Base-by-base conservation (phyloP, 2,329 filamentous ascomycete genomes). In the Pezicula rhizophila region DNA sequence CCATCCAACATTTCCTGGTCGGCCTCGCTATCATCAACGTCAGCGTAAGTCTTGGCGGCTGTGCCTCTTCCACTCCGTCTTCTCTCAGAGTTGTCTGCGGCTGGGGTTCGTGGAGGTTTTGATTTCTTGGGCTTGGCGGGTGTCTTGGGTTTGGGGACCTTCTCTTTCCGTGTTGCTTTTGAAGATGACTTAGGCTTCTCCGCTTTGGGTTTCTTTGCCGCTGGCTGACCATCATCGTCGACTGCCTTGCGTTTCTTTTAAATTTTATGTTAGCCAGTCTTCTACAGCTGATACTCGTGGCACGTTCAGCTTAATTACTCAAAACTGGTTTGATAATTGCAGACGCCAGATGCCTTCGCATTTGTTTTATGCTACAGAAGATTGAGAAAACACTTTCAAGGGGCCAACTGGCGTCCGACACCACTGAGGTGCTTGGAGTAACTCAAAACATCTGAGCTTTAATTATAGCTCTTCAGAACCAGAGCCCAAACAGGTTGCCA, bases 21-120 rank as follows among this genome's bases (percentile, higher is more conserved):
- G 42, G 67, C 70, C 37, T 68, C 72, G 35, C 63, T 70, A 42
- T 69, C 68, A 46, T 68, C 68, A 33, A 63, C 55, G 48, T 70
- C 67, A 12, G 55, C 59, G 50, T 69, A 69, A 10, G 49, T 60
- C 50, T 63, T 65, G n/a, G 40, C 31, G 64, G 56, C 73, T 57
- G 53, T 67, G 60, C 54, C 66, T 52, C 68, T 58, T 15, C 64
- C 65, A 49, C 66, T 69, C 40, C 60, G 58, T 46, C 68, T 60
- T 25, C 67, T 54, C 43, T 67, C 62, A 2, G 40, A 42, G 11
- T 42, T 25, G 6, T 25, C 10, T 51, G 54, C 8, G 50, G 40
- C 8, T 47, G 52, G 6, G 53, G 47, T 37, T 52, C 58, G 33
- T 42, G 56, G 10, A 47, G 42, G 8, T 35, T 52, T 57, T 12